Evolutionary conservation across 306 rosid species (phyloP).

Genomic region (Cucumis hystrix): DNA sequence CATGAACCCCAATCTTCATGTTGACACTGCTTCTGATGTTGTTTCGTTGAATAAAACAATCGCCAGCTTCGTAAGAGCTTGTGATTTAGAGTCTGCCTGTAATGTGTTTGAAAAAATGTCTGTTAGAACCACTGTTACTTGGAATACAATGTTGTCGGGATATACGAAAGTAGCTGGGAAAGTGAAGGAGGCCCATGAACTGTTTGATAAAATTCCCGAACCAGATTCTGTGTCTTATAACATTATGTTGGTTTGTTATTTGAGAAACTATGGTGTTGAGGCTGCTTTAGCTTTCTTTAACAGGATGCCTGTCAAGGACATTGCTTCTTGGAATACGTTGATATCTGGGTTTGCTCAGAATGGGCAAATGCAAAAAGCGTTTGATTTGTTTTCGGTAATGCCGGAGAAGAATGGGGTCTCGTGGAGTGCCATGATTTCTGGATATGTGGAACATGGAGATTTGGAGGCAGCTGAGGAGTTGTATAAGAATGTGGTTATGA

Average conservation of each 20-base stretch:
- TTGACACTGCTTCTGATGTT: conserved; percentile 4
- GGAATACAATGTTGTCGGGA: conserved; percentile 65
- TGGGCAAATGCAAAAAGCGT: conserved; percentile 42
- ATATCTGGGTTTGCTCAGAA: conserved; percentile 56
- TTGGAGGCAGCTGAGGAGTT: conserved; percentile 48
- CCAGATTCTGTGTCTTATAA: conserved; percentile 62
- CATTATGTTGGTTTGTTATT: conserved; percentile 52
- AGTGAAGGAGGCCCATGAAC: conserved; percentile 28
- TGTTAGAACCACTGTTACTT: conserved; percentile 44
- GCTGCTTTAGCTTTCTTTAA: conserved; percentile 47
- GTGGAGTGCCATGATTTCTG: conserved; percentile 89
- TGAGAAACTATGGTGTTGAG: conserved; percentile 26
- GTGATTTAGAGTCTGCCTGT: conserved; percentile 49
- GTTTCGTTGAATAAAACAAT: conserved; percentile 48
- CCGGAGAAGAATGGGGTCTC: conserved; percentile 62
- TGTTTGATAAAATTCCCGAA: conserved; percentile 68
- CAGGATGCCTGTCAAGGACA: conserved; percentile 53
- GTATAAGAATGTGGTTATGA: conserved; percentile 41
- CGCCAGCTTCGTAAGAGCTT: conserved; percentile 28
- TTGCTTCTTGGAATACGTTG: conserved; percentile 74
- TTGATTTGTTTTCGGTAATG: conserved; percentile 33
- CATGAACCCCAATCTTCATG: not conserved
- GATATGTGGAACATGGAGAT: conserved; percentile 55
- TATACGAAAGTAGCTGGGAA: conserved; percentile 34
- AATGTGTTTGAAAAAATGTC: conserved; percentile 42